Percentiles rank a stretch among this genome's conserved stretches.
Evolutionary conservation across 345 rosid genomes (phyloP).

Genomic region (Eutrema heterophyllum): DNA sequence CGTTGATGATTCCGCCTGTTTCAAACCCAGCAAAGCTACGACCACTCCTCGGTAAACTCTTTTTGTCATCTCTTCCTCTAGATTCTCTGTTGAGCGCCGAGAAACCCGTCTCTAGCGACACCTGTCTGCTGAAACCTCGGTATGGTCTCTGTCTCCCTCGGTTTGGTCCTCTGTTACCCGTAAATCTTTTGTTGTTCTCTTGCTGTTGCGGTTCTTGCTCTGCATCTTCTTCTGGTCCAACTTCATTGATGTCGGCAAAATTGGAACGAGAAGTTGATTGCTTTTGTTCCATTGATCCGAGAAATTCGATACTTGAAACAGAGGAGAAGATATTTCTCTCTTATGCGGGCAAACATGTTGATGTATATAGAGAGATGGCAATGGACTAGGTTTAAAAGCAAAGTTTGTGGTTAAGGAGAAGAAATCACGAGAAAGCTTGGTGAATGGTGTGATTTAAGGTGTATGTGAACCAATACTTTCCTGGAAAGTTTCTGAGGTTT

Average conservation of each 20-base stretch:
- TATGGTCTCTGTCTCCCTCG: constrained; percentile 34
- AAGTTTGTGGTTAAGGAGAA: constrained; percentile 22
- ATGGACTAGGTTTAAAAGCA: not conserved
- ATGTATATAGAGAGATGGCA: constrained; percentile 25
- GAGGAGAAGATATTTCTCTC: not conserved
- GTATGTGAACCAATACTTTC: constrained; percentile 21
- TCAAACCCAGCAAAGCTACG: constrained; percentile 83
- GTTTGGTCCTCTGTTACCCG: constrained; percentile 39
- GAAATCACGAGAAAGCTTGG: constrained; percentile 24
- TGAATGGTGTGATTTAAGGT: constrained; percentile 13
- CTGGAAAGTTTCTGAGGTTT: constrained; percentile 22
- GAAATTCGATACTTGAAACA: not conserved
- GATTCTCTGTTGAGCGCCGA: constrained; percentile 56
- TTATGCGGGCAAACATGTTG: constrained; percentile 3
- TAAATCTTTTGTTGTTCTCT: constrained; percentile 34
- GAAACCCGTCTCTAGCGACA: constrained; percentile 86
- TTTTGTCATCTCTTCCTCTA: constrained; percentile 49
- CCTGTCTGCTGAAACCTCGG: constrained; percentile 60
- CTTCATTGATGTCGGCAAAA: constrained; percentile 70
- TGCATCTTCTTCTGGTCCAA: constrained; percentile 47
- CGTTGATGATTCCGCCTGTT: constrained; percentile 32
- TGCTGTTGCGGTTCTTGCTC: constrained; percentile 29
- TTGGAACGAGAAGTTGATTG: constrained; percentile 29
- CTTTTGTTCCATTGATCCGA: constrained; percentile 23
- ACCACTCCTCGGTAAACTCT: constrained; percentile 65